phyloP scores from a whole-genome alignment of 345 rosid genomes.

The Euclidium syriacum region DNA sequence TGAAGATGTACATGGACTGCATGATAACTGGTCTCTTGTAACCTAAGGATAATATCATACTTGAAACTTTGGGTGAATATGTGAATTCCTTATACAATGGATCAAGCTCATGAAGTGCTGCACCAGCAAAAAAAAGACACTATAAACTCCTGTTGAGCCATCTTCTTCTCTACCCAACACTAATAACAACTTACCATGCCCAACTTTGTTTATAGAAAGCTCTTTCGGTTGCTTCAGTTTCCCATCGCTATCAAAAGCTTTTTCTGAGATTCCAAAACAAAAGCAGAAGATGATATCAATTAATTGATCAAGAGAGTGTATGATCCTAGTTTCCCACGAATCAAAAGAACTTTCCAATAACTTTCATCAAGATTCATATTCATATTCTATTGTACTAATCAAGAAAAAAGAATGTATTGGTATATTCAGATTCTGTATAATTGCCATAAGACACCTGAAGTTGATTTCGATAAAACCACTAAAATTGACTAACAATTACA shows the following conservation, averaged over 20 bases:
- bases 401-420: background rate
- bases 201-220: slow-evolving; percentile 92
- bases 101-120: slow-evolving; percentile 87
- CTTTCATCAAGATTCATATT: background rate
- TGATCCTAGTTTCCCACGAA: background rate
- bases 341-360: background rate
- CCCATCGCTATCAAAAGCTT: slow-evolving; percentile 83
- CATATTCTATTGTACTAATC: background rate
- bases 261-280: slow-evolving; percentile 46
- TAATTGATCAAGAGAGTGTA: background rate
- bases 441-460: background rate
- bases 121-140: slow-evolving; percentile 15
- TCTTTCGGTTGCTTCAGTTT: slow-evolving; percentile 74
- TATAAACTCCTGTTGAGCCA: background rate
- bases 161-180: background rate
- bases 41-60: slow-evolving; percentile 60
- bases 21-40: slow-evolving; percentile 69
- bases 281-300: background rate
- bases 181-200: slow-evolving; percentile 51
- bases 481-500: too few relatives aligned
- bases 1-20: slow-evolving; percentile 96
- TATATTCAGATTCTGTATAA: background rate
- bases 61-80: slow-evolving; percentile 50
- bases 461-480: background rate
- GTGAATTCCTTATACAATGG: slow-evolving; percentile 68